These are phyloP conservation scores for Tilletia indica DNA, from an alignment of 1,284 basidiomycete species.

Conservation along the genomic window DNA sequence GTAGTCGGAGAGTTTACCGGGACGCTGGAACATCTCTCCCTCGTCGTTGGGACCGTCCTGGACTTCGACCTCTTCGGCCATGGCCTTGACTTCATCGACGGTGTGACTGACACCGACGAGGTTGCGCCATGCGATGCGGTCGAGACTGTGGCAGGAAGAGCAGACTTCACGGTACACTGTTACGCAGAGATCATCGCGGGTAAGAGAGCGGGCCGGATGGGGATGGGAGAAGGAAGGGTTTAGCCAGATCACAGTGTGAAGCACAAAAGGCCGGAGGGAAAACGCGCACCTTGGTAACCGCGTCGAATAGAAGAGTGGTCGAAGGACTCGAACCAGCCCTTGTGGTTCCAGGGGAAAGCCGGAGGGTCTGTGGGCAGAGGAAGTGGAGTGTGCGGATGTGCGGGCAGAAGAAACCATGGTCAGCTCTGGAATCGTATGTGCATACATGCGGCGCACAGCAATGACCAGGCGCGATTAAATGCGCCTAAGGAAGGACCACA, in stretches of 20 bases:
- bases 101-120: conserved; percentile 96
- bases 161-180: conserved; percentile 96
- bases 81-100: conserved; percentile 81
- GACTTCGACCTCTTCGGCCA: conserved; percentile 92
- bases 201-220: neutral
- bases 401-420: no score
- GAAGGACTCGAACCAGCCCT: conserved; percentile 82
- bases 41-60: conserved; percentile 90
- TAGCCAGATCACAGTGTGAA: neutral
- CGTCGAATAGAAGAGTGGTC: conserved; percentile 92
- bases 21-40: conserved; percentile 97
- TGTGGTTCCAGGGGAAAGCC: conserved; percentile 85
- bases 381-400: no score
- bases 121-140: conserved; percentile 99
- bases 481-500: no score
- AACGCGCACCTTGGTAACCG: conserved; percentile 69
- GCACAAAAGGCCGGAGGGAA: neutral
- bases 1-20: conserved; percentile 95
- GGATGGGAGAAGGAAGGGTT: neutral
- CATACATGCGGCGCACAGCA: no score
- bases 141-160: conserved; percentile 96
- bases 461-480: no score
- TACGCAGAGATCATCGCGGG: neutral
- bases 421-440: no score
- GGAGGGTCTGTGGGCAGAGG: conserved; percentile 63